Evolutionary conservation across 441 rosid species (phyloP).

Genomic region (Gossypium armourianum): DNA sequence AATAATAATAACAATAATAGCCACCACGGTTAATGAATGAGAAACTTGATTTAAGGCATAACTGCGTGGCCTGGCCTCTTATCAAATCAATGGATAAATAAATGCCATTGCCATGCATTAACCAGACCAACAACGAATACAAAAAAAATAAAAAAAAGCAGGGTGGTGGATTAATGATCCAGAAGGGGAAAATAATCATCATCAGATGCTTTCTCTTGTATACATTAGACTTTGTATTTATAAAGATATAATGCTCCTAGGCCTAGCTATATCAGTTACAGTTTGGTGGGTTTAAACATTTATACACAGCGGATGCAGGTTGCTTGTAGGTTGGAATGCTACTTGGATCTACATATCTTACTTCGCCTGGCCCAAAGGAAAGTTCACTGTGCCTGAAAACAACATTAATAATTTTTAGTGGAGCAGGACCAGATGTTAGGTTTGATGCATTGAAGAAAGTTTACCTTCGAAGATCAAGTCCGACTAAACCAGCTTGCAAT

Average conservation of each 20-base stretch:
- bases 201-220: not conserved
- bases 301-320: conserved; percentile 72
- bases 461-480: conserved; percentile 75
- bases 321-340: conserved; percentile 68
- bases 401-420: not conserved
- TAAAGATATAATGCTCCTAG: not conserved
- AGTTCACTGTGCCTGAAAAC: conserved; percentile 62
- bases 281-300: conserved; percentile 66
- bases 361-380: conserved; percentile 66
- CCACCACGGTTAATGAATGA: too few relatives aligned
- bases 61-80: too few relatives aligned
- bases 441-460: not conserved
- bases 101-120: not conserved
- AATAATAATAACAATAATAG: too few relatives aligned
- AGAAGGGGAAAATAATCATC: not conserved
- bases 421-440: not conserved
- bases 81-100: too few relatives aligned
- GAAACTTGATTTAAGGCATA: too few relatives aligned
- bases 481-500: conserved; percentile 69
- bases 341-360: conserved; percentile 52
- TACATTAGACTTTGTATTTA: not conserved
- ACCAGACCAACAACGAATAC: not conserved
- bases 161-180: not conserved
- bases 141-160: not conserved
- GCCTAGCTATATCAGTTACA: conserved; percentile 33